phyloP scores from a whole-genome alignment of 129 eudicot species.

The Logfia minima region DNA sequence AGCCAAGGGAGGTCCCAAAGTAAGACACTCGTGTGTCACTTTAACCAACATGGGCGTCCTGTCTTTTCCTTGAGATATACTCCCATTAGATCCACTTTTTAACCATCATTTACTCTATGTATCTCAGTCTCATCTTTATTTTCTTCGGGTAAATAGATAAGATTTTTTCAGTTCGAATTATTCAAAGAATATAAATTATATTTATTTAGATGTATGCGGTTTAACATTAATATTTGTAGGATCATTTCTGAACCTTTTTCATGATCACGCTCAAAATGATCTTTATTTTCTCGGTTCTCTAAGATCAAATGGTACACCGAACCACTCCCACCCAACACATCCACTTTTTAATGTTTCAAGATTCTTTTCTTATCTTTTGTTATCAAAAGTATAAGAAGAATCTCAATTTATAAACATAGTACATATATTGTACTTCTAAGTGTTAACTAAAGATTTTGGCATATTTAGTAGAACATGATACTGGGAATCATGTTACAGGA shows the following conservation, averaged over 20 bases:
- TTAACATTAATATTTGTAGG: no score
- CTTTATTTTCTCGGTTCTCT: neutral
- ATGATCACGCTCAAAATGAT: neutral
- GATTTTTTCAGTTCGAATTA: no score
- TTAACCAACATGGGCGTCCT: slow-evolving; percentile 43
- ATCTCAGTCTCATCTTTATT: neutral
- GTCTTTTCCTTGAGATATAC: slow-evolving; percentile 44
- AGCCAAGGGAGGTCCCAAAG: slow-evolving; percentile 57
- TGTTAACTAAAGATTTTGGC: slow-evolving; percentile 23
- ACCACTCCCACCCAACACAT: slow-evolving; percentile 12
- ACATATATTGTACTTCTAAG: slow-evolving; percentile 22
- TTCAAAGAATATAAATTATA: fast-evolving
- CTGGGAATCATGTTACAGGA: slow-evolving; percentile 25
- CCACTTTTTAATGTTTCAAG: slow-evolving; percentile 15
- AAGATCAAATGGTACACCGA: slow-evolving; percentile 12
- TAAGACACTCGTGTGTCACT: slow-evolving; percentile 45
- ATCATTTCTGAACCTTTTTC: neutral
- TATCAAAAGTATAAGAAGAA: slow-evolving; percentile 30
- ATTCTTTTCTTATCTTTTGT: slow-evolving; percentile 21
- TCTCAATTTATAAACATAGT: slow-evolving; percentile 28
- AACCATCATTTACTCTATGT: slow-evolving; percentile 24
- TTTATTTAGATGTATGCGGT: no score
- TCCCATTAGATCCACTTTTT: slow-evolving; percentile 35
- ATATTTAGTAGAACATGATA: slow-evolving; percentile 23
- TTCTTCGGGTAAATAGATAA: no score